Base-by-base conservation (phyloP, 257 asterid genomes). In the Verbascum thapsus region DNA sequence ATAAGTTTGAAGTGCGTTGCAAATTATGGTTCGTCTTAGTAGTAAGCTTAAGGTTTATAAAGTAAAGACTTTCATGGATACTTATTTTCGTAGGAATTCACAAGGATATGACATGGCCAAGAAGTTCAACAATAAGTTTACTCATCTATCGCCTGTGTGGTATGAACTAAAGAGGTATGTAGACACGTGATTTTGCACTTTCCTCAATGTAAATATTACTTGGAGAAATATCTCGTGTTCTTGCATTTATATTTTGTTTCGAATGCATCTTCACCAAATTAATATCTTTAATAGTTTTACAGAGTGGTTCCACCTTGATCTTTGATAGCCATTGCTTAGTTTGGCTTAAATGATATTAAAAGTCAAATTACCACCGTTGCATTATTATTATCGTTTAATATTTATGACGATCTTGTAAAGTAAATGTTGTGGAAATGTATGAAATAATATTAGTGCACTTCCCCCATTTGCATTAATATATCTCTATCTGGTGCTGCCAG, bases 101-200 rank as follows among this genome's bases (percentile, higher is more conserved):
- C 90, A 81, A 78, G 99, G 99, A 18, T 89, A 85, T 79, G 91
- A 83, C 34, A 64, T 83, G 83, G 96, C 95, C 67, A 89, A 85
- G 86, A 89, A 81, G 80, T 89, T 83, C 60, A 68, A 68, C 59
- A 67, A 85, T 64, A 92, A 92, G 87, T 77, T 87, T 13, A 89
- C 95, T 39, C 99, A 92, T 79, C 63, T 92, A 41, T 89, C 96
- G 9, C 97, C 97, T 4, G 99, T 92, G 69, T 92, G 99, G 99
- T 92, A 92, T 75, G 90, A 92, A 49, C 85, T 92, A 26, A 87
- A 79, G 72, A 87, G 96, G 98, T 92, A 77, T 7, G 72, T 43
- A 45, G 35, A 52, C 40, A 18, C 54, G 35, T 40, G 49, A 53
- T 74, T 54, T 56, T 58, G 44, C 35, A 58, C 70, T 47, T 9